Conservation (phyloP, 2,329 filamentous ascomycete species). For the Septoria linicola region DNA sequence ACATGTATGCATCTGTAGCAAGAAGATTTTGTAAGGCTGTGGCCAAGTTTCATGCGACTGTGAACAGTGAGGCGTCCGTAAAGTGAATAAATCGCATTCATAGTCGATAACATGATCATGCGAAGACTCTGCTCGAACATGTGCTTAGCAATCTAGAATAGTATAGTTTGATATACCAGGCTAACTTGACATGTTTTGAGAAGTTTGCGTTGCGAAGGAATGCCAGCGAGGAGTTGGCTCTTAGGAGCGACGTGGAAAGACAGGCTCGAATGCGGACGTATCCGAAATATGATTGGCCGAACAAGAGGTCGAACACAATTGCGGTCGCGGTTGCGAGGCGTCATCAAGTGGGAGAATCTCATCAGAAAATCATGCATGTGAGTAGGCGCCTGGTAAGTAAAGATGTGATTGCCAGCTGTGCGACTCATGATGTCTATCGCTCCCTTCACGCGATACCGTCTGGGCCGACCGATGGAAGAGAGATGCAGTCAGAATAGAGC, state of each 20-base stretch:
- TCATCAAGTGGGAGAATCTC: background rate
- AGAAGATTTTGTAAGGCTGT: background rate
- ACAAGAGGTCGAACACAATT: constrained; percentile 2
- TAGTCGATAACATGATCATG: background rate
- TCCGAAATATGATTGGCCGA: background rate
- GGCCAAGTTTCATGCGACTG: background rate
- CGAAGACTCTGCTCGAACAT: background rate
- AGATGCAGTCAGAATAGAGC: constrained; percentile 5
- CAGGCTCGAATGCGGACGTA: background rate
- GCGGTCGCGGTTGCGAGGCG: no score
- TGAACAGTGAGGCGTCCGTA: background rate
- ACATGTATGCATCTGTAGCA: constrained; percentile 22
- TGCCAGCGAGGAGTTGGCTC: background rate
- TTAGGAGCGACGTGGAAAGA: constrained; percentile 5
- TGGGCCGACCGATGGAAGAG: background rate
- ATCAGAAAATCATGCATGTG: background rate
- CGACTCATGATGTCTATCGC: no score
- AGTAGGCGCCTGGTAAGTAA: no score
- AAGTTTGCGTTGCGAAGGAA: background rate
- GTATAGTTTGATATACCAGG: background rate
- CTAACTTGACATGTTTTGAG: background rate
- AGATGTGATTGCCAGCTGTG: no score
- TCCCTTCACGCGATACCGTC: background rate
- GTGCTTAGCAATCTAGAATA: background rate
- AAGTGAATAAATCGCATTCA: background rate